A percentile compares a stretch with the other conserved stretches of the same genome.
Conservation (phyloP, 1,284 basidiomycete genomes). For the Chalciporus piperatoides region DNA sequence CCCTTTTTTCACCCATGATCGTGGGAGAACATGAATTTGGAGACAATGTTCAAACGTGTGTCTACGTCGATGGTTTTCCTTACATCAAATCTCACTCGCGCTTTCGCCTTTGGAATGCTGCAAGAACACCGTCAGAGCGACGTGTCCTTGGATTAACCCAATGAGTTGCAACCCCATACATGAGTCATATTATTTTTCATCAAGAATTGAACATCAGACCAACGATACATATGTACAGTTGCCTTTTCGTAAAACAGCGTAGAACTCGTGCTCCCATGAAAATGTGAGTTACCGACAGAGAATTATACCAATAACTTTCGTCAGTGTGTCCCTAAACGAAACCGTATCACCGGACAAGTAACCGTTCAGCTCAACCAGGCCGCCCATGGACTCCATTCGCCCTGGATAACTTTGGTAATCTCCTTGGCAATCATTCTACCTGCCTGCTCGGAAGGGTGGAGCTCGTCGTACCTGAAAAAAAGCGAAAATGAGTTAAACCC, state of each 20-base stretch:
- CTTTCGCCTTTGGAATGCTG: not conserved
- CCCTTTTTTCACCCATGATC: not conserved
- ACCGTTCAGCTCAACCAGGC: constrained; percentile 30
- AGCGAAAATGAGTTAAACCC: not conserved
- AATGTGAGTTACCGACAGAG: not conserved
- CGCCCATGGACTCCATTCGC: constrained; percentile 25
- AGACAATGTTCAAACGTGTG: too few species aligned
- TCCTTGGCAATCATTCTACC: constrained; percentile 33
- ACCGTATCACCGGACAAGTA: too few species aligned
- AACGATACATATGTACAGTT: too few species aligned
- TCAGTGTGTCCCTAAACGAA: too few species aligned
- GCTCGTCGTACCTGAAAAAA: constrained; percentile 29
- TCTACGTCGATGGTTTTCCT: constrained; percentile 1
- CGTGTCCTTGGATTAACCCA: not conserved
- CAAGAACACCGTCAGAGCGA: not conserved
- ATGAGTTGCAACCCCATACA: not conserved
- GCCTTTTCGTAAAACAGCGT: too few species aligned
- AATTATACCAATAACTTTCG: not conserved
- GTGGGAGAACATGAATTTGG: not conserved
- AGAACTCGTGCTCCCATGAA: not conserved
- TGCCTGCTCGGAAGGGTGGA: constrained; percentile 33
- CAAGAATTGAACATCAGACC: too few species aligned
- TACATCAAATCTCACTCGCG: constrained; percentile 13
- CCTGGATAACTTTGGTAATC: constrained; percentile 26
- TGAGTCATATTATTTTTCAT: not conserved